Evolutionary conservation across 1,284 basidiomycete species (phyloP).

Genomic region (Leucoagaricus sp.): DNA sequence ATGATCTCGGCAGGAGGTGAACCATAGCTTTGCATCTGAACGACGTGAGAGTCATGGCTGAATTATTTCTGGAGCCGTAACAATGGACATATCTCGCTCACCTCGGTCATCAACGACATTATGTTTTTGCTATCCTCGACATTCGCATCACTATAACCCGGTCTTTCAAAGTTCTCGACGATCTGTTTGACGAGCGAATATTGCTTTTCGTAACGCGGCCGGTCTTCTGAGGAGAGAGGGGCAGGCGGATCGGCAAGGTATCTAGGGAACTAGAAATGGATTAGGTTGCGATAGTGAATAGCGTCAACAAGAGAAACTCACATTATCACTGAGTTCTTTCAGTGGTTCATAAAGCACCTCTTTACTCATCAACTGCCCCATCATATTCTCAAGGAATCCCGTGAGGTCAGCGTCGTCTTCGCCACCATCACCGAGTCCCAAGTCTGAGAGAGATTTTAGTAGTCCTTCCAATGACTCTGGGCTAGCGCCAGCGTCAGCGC

Average conservation of each 20-base stretch:
- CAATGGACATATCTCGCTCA: constrained; percentile 29
- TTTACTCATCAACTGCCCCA: constrained; percentile 93
- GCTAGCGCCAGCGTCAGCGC: constrained; percentile 27
- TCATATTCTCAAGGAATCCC: constrained; percentile 86
- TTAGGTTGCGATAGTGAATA: neutral
- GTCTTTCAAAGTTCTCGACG: constrained; percentile 73
- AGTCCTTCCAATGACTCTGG: constrained; percentile 51
- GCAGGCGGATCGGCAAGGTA: constrained; percentile 65
- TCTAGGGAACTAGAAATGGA: constrained; percentile 73
- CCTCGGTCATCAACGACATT: constrained; percentile 78
- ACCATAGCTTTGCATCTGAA: constrained; percentile 83
- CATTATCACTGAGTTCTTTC: constrained; percentile 86
- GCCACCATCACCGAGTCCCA: constrained; percentile 38
- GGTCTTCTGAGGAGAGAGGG: constrained; percentile 61
- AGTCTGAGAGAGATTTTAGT: constrained; percentile 46
- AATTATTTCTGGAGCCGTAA: neutral
- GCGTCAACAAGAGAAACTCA: constrained; percentile 31
- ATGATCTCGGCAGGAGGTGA: constrained; percentile 90
- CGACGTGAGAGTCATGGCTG: neutral
- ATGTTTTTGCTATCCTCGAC: constrained; percentile 54
- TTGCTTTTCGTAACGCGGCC: constrained; percentile 73
- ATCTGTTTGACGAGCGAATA: constrained; percentile 65
- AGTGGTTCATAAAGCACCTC: constrained; percentile 93
- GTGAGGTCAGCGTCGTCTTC: constrained; percentile 49
- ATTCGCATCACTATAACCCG: constrained; percentile 65